Conservation (phyloP, 805 yeast species). For the Pichia exigua region DNA sequence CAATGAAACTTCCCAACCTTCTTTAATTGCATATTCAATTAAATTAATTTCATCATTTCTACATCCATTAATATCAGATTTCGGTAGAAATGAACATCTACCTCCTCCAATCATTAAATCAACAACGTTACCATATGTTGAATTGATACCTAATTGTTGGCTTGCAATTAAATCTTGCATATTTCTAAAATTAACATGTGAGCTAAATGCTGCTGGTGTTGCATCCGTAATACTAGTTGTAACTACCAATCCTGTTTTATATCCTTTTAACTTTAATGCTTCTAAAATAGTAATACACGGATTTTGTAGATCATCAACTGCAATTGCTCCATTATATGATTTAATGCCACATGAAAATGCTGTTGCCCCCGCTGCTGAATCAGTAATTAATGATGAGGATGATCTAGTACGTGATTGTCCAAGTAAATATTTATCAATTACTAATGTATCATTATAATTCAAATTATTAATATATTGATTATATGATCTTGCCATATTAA, state of each 20-base stretch:
- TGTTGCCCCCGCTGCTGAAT: conserved; percentile 96
- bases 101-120: conserved; percentile 92
- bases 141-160: conserved; percentile 74
- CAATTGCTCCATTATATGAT: conserved; percentile 86
- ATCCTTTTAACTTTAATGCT: conserved; percentile 77
- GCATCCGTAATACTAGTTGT: conserved; percentile 92
- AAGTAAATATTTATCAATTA: conserved; percentile 60
- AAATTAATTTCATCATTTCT: conserved; percentile 66
- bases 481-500: conserved; percentile 72
- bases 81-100: conserved; percentile 70
- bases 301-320: conserved; percentile 56
- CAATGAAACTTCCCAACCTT: conserved; percentile 62
- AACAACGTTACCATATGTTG: conserved; percentile 64
- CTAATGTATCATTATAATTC: conserved; percentile 40
- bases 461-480: conserved; percentile 53
- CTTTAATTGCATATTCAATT: conserved; percentile 48
- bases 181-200: conserved; percentile 69
- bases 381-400: conserved; percentile 70
- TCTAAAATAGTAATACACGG: conserved; percentile 89
- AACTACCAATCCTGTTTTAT: conserved; percentile 81
- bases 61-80: conserved; percentile 45
- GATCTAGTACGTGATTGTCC: conserved; percentile 86
- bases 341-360: conserved; percentile 83
- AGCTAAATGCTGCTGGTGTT: conserved; percentile 83
- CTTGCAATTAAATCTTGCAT: conserved; percentile 83